These are phyloP conservation scores for Fusarium cyanostomum DNA, from an alignment of 2,329 filamentous ascomycete genomes.

Conservation along the genomic window DNA sequence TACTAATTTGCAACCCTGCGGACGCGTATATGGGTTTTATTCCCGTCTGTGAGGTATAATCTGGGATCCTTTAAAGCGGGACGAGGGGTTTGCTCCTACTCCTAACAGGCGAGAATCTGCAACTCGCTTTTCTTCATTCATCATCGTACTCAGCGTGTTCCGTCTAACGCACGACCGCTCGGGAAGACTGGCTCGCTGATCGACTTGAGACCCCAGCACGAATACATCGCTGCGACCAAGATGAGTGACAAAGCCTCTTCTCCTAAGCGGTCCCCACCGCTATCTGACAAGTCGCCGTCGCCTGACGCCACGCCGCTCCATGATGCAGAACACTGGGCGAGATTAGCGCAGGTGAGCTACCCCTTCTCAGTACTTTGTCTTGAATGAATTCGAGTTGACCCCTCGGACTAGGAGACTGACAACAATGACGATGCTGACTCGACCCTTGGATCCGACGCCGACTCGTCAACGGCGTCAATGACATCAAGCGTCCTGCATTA, in stretches of 20 bases:
- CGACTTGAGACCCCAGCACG: no score
- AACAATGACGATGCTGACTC: neutral
- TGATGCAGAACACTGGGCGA: constrained; percentile 9
- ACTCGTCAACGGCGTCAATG: constrained; percentile 1
- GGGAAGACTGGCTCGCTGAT: no score
- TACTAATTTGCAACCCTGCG: no score
- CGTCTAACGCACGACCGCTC: no score
- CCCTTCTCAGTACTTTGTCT: neutral
- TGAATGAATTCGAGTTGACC: neutral
- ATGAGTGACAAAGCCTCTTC: constrained; percentile 1
- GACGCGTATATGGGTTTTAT: no score
- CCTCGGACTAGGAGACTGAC: neutral
- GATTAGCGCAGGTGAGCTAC: neutral
- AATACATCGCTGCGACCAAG: neutral
- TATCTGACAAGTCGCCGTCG: neutral
- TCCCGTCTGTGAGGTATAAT: no score
- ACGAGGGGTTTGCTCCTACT: no score
- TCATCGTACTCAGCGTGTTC: no score
- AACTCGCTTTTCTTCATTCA: no score
- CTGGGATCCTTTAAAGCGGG: no score
- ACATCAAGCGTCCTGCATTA: constrained; percentile 2
- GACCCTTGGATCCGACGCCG: neutral
- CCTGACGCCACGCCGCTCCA: constrained; percentile 1
- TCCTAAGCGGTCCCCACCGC: constrained; percentile 1
- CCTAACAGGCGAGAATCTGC: no score